Conservation (phyloP, 495 filamentous ascomycete species). For the Elaphomyces granulatus region DNA sequence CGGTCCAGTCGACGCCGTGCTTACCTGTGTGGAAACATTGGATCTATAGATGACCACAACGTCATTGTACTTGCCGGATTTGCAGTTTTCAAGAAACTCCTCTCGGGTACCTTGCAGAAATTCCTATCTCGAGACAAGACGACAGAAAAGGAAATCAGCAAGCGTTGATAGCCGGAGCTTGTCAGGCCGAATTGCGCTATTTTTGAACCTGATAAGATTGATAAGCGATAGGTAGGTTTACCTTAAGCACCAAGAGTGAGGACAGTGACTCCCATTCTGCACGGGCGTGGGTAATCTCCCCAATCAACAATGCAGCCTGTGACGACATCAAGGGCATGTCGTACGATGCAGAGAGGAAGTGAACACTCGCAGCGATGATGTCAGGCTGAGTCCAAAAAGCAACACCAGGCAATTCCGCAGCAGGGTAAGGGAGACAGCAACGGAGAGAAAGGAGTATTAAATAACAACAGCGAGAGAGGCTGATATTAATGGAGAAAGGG, state of each 20-base stretch:
- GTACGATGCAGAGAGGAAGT: constrained; percentile 2
- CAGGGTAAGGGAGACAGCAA: constrained; percentile 1
- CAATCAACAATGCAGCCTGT: constrained; percentile 41
- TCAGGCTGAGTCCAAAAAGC: too few relatives aligned
- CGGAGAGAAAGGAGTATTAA: constrained; percentile 2
- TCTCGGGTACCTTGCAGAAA: constrained; percentile 36
- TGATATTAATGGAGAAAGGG: too few relatives aligned
- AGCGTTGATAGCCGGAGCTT: too few relatives aligned
- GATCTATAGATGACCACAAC: constrained; percentile 45
- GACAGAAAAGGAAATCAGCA: too few relatives aligned
- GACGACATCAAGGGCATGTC: constrained; percentile 17
- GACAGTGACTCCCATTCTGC: constrained; percentile 43
- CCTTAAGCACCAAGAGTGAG: constrained; percentile 39
- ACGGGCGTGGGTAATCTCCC: constrained; percentile 37
- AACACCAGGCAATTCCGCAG: too few relatives aligned
- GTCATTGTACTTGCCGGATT: constrained; percentile 40
- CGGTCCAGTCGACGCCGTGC: constrained; percentile 39
- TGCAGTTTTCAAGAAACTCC: constrained; percentile 38
- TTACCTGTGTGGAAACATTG: constrained; percentile 42
- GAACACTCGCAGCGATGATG: too few relatives aligned
- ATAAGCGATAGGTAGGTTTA: too few relatives aligned
- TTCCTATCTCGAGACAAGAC: too few relatives aligned
- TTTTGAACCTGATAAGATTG: too few relatives aligned
- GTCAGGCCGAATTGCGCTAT: too few relatives aligned
- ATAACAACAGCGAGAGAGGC: not conserved